Evolutionary conservation across 768 basidiomycete genomes (phyloP).

Genomic region (Terana coerulea): DNA sequence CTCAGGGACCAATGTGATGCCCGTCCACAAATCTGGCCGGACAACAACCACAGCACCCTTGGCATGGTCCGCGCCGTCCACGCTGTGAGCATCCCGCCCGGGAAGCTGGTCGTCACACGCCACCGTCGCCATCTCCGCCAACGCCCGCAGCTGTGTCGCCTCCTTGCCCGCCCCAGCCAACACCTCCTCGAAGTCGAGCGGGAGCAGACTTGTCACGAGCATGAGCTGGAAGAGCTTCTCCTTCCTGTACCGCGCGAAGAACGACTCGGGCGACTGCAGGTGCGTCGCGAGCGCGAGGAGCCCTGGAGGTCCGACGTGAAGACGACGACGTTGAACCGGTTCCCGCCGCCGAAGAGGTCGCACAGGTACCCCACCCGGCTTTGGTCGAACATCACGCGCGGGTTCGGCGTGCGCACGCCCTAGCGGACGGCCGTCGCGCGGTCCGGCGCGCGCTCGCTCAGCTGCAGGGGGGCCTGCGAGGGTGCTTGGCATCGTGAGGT

Average conservation of each 20-base stretch:
- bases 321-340: background rate
- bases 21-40: background rate
- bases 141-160: background rate
- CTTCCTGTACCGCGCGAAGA: background rate
- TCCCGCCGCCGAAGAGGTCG: no score
- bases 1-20: background rate
- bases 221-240: background rate
- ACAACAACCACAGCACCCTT: background rate
- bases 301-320: background rate
- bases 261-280: background rate
- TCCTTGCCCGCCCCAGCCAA: background rate
- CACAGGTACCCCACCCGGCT: no score
- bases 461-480: background rate
- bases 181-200: background rate
- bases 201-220: background rate
- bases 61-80: background rate
- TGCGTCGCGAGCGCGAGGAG: background rate
- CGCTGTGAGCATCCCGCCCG: background rate
- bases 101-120: background rate
- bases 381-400: no score
- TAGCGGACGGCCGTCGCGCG: no score
- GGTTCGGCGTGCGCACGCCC: no score
- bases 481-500: background rate
- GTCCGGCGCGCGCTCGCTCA: no score
- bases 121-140: background rate